phyloP scores from a whole-genome alignment of 169 alveolate genomes.

The Condylostoma magnum region DNA sequence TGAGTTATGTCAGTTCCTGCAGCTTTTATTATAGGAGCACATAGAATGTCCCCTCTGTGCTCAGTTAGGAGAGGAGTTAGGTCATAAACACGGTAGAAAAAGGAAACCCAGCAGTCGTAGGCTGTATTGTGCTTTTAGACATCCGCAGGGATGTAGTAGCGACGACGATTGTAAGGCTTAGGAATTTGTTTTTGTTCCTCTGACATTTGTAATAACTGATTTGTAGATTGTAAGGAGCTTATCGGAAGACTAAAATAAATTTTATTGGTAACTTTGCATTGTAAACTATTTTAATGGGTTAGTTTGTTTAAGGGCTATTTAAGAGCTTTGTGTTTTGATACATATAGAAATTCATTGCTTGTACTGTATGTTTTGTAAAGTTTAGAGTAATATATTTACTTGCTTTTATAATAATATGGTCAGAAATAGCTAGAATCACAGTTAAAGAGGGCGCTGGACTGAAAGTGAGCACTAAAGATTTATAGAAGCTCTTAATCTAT shows the following conservation, averaged over 20 bases:
- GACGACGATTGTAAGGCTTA: conserved; percentile 58
- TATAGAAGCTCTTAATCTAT: conserved; percentile 60
- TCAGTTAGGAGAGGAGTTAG: conserved; percentile 74
- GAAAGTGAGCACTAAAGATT: conserved; percentile 65
- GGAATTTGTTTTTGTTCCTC: conserved; percentile 20
- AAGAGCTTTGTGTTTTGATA: no score
- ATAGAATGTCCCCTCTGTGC: conserved; percentile 47
- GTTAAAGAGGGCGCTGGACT: conserved; percentile 63
- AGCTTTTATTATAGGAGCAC: conserved; percentile 85
- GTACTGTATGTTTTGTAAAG: no score
- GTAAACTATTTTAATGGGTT: no score
- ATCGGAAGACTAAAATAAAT: no score
- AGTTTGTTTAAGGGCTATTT: no score
- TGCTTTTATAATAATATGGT: no score
- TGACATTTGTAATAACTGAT: conserved; percentile 1
- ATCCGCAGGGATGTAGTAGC: conserved; percentile 81
- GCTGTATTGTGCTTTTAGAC: conserved; percentile 82
- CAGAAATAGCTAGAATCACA: no score
- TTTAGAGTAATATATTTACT: no score
- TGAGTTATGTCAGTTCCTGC: conserved; percentile 92
- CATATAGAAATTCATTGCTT: no score
- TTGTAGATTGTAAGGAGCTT: no score
- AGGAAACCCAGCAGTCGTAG: conserved; percentile 85
- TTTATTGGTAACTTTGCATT: no score
- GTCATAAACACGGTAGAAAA: conserved; percentile 80